Conservation (phyloP, 2,329 filamentous ascomycete species). For the Thelonectria discophora region DNA sequence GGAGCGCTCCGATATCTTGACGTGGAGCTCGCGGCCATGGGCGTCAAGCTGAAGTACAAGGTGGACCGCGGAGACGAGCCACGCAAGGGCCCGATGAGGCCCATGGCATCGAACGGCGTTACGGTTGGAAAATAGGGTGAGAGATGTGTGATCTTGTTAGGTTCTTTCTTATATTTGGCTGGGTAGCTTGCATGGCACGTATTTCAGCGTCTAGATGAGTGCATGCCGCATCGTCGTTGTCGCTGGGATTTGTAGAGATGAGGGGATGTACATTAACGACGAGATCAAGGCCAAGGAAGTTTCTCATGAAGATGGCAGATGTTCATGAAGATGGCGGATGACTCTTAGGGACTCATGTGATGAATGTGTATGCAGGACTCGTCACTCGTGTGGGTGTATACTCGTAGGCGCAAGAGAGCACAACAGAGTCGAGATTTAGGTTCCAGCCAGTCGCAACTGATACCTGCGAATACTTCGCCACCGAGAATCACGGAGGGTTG, state of each 20-base stretch:
- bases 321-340: too few relatives aligned
- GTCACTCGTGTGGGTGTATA: not conserved
- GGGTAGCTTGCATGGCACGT: conserved; percentile 25
- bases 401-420: not conserved
- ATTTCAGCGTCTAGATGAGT: too few relatives aligned
- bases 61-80: conserved; percentile 71
- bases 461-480: too few relatives aligned
- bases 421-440: not conserved
- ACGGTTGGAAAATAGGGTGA: conserved; percentile 41
- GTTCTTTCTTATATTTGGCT: conserved; percentile 25
- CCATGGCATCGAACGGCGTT: conserved; percentile 46
- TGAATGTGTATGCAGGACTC: not conserved
- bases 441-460: not conserved
- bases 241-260: not conserved
- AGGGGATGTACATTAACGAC: conserved; percentile 24
- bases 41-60: conserved; percentile 88
- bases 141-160: conserved; percentile 19
- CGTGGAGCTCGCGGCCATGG: conserved; percentile 96
- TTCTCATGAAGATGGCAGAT: not conserved
- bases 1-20: conserved; percentile 93
- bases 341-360: not conserved
- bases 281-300: conserved; percentile 19
- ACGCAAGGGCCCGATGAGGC: conserved; percentile 60
- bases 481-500: too few relatives aligned
- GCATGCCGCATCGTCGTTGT: too few relatives aligned